phyloP scores from a whole-genome alignment of 2,329 filamentous ascomycete genomes.

The Parastagonospora nodorum region DNA sequence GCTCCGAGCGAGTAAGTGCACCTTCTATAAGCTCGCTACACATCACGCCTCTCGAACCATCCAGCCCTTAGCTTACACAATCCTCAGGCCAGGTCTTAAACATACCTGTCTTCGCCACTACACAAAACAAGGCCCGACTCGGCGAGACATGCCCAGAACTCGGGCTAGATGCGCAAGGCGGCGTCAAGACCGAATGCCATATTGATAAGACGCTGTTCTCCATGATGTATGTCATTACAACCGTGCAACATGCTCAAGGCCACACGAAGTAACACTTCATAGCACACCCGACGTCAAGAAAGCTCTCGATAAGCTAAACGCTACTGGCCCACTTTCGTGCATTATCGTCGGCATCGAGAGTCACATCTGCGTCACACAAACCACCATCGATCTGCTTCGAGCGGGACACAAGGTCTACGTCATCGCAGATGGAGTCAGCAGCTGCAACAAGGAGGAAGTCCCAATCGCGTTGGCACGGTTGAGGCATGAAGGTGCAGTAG shows the following conservation, averaged over 20 bases:
- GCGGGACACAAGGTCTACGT: slow-evolving; percentile 83
- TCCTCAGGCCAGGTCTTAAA: slow-evolving; percentile 60
- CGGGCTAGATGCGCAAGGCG: slow-evolving; percentile 54
- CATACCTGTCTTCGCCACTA: slow-evolving; percentile 84
- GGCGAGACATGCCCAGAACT: slow-evolving; percentile 81
- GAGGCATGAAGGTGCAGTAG: slow-evolving; percentile 73
- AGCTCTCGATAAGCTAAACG: slow-evolving; percentile 46
- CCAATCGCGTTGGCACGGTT: slow-evolving; percentile 77
- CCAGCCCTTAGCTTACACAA: slow-evolving; percentile 6
- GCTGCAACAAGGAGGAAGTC: slow-evolving; percentile 82
- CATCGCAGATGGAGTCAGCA: slow-evolving; percentile 86
- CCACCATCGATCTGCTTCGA: slow-evolving; percentile 73
- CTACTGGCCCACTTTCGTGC: slow-evolving; percentile 49
- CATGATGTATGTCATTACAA: slow-evolving; percentile 63
- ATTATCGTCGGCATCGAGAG: slow-evolving; percentile 89
- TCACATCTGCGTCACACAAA: slow-evolving; percentile 95
- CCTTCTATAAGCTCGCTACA: not conserved
- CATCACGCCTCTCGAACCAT: slow-evolving; percentile 57
- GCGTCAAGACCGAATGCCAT: slow-evolving; percentile 60
- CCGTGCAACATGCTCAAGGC: not conserved
- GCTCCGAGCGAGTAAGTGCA: slow-evolving; percentile 52
- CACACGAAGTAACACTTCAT: not conserved
- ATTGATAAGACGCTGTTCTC: slow-evolving; percentile 89
- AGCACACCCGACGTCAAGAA: slow-evolving; percentile 67
- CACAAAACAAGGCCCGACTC: slow-evolving; percentile 78